phyloP scores from a whole-genome alignment of 2,329 filamentous ascomycete species.

The Trichoderma atrobrunneum region DNA sequence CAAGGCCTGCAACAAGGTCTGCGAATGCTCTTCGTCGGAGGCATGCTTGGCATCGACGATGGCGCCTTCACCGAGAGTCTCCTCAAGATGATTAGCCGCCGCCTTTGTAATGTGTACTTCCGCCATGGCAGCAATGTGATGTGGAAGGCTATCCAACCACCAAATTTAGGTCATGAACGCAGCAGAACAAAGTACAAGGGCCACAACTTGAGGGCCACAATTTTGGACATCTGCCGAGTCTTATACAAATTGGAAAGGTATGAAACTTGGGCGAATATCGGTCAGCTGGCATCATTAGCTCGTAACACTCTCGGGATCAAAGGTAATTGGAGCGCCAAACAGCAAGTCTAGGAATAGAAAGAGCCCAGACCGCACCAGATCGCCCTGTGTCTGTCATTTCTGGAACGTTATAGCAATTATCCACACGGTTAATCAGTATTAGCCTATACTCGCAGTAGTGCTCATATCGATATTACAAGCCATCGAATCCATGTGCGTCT shows the following conservation, averaged over 20 bases:
- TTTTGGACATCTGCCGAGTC: neutral
- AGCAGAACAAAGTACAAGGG: neutral
- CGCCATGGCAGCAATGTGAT: neutral
- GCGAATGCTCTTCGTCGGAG: conserved; percentile 12
- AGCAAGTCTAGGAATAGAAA: neutral
- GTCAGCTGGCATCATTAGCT: neutral
- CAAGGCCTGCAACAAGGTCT: conserved; percentile 22
- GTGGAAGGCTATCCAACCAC: neutral
- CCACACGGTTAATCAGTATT: conserved; percentile 6
- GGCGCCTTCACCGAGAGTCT: conserved; percentile 11
- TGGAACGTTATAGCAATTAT: neutral
- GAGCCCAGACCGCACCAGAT: neutral
- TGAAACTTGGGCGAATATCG: neutral
- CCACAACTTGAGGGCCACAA: neutral
- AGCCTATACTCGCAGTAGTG: neutral
- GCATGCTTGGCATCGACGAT: conserved; percentile 15
- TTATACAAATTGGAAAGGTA: neutral
- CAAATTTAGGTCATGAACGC: neutral
- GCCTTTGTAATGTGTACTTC: conserved; percentile 8
- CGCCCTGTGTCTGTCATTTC: neutral
- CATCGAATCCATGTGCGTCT: neutral
- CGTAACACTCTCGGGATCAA: neutral
- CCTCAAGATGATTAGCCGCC: conserved; percentile 5
- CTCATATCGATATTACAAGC: neutral
- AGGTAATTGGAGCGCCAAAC: conserved; percentile 10